Base-by-base conservation (phyloP, 2,329 filamentous ascomycete genomes). In the Mycogone perniciosa region DNA sequence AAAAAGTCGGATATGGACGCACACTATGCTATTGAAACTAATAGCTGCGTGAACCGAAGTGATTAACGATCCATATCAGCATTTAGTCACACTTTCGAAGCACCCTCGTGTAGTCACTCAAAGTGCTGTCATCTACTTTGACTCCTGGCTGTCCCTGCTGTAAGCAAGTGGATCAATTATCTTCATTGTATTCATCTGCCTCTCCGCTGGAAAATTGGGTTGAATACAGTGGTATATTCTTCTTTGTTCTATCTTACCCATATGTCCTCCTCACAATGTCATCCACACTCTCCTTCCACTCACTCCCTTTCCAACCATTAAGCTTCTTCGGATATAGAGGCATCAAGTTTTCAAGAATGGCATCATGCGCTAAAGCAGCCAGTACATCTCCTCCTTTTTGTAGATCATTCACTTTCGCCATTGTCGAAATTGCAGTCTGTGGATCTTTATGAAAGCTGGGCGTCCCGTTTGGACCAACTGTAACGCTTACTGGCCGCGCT, bases 401-500 rank as follows among this genome's bases (percentile, higher is more conserved):
- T 6, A 48, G 20, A 5, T 20, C 2, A 13, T 42, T 48, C 30
- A 42, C 39, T 5, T 48, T 48, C 2, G 7, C 10, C 6, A 48
- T 48, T 2, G 46, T 48, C 7, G 31, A 48, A 30, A 48, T 48
- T 4, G 46, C 46, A 4, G 46, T 48, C 29, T 42, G 10, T n/a
- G 46, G 46, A 30, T 48, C 46, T 35, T 29, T 31, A 42, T 48
- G 46, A 35, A 48, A 48, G 38, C 46, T 42, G 4, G 37, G 13
- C 7, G 46, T 42, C 31, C 46, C 46, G 20, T 42, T 42, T 3
- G 46, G 46, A 7, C 46, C 46, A n/a, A 41, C 35, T 8, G 39
- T 48, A 7, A 31, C 30, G 31, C 46, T 48, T 6, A 48, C 46
- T 10, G 37, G 46, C 3, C 46, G 46, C 29, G 37, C 37, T 27